phyloP scores from a whole-genome alignment of 495 filamentous ascomycete species.

The Penicillium atrosanguineum region DNA sequence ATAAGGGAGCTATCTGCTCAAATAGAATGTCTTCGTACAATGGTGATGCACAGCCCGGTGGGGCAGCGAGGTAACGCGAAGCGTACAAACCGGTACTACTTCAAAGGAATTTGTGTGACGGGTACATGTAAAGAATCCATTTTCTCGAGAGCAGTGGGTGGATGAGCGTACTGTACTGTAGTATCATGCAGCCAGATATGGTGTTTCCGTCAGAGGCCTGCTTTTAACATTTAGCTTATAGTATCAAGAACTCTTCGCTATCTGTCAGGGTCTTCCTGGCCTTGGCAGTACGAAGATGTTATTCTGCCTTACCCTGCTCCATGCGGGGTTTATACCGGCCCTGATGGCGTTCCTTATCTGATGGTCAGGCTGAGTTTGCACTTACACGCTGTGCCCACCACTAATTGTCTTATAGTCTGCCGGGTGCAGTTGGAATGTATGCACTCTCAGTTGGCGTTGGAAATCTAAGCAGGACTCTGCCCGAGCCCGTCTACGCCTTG shows the following conservation, averaged over 20 bases:
- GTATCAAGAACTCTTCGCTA: slow-evolving; percentile 82
- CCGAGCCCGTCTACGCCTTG: slow-evolving; percentile 66
- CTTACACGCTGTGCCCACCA: neutral
- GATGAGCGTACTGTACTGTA: slow-evolving; percentile 64
- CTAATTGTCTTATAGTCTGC: slow-evolving; percentile 46
- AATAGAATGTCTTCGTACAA: too few relatives aligned
- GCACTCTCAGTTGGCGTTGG: slow-evolving; percentile 66
- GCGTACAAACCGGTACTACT: too few relatives aligned
- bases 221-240: slow-evolving; percentile 20
- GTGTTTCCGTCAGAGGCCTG: neutral
- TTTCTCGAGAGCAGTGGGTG: slow-evolving; percentile 62
- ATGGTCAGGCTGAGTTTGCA: slow-evolving; percentile 44
- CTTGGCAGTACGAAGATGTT: slow-evolving; percentile 79
- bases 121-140: too few relatives aligned
- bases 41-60: too few relatives aligned
- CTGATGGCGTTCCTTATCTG: slow-evolving; percentile 67
- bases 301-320: slow-evolving; percentile 69
- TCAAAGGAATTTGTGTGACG: too few relatives aligned
- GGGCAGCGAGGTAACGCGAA: too few relatives aligned
- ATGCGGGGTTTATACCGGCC: slow-evolving; percentile 60
- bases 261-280: slow-evolving; percentile 74
- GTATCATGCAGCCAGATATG: neutral
- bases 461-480: slow-evolving; percentile 58
- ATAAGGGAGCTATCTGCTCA: too few relatives aligned
- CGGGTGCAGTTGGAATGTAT: slow-evolving; percentile 77